Conservation (phyloP, 371 early-diverging fungal species). For the Chytridium lagenaria region DNA sequence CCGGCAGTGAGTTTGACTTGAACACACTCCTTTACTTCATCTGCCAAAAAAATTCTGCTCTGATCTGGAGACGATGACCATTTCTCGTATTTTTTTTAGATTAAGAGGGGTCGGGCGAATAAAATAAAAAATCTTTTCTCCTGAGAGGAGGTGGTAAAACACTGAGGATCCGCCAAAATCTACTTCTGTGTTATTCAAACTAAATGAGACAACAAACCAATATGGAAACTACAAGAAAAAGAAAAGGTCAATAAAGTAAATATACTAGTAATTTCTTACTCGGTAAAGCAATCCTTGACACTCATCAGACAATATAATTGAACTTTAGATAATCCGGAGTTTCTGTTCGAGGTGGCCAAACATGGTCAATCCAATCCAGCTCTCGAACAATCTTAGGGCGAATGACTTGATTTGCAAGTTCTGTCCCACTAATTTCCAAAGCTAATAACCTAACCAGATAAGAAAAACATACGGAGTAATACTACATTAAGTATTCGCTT, state of each 20-base stretch:
- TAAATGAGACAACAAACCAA: conserved; percentile 42
- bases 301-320: conserved; percentile 92
- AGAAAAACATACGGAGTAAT: not conserved
- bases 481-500: conserved; percentile 76
- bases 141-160: conserved; percentile 80
- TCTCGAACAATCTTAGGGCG: conserved; percentile 83
- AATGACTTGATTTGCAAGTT: conserved; percentile 66
- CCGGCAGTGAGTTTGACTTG: conserved; percentile 73
- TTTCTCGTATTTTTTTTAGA: conserved; percentile 81
- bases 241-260: not conserved
- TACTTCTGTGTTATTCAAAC: not conserved
- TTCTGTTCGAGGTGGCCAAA: conserved; percentile 76
- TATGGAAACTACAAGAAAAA: conserved; percentile 58
- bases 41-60: conserved; percentile 76
- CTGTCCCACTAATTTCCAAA: conserved; percentile 80
- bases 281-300: conserved; percentile 85
- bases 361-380: conserved; percentile 83
- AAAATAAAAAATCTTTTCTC: conserved; percentile 87
- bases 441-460: conserved; percentile 69
- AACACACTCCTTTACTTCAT: conserved; percentile 74
- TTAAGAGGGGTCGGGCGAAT: conserved; percentile 82
- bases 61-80: conserved; percentile 89
- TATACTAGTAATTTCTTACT: no score
- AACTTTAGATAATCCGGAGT: conserved; percentile 75
- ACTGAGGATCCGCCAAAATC: conserved; percentile 92